Conservation (phyloP, 2,329 filamentous ascomycete genomes). For the Sordariomycetes sp. region DNA sequence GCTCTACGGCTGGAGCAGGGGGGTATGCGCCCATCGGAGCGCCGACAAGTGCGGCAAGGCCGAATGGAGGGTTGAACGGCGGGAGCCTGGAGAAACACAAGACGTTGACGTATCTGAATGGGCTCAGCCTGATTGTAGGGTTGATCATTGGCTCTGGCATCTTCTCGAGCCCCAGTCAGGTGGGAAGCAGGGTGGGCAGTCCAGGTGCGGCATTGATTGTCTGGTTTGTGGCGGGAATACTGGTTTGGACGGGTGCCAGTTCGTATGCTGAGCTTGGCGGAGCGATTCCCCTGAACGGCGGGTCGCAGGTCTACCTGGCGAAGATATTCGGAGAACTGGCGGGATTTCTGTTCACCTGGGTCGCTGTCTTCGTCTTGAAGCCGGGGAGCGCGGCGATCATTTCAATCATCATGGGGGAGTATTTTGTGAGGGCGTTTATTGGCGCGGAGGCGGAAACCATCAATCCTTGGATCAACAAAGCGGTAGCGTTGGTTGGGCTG, state of each 20-base stretch:
- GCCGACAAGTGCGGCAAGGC: slow-evolving; percentile 46
- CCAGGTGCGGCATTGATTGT: slow-evolving; percentile 85
- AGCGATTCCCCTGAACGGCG: slow-evolving; percentile 91
- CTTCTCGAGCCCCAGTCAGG: slow-evolving; percentile 88
- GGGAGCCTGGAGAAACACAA: slow-evolving; percentile 91
- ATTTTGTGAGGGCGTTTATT: slow-evolving; percentile 79
- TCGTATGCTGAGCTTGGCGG: slow-evolving; percentile 95
- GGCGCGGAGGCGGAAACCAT: slow-evolving; percentile 77
- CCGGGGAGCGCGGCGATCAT: slow-evolving; percentile 91
- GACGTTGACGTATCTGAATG: slow-evolving; percentile 89
- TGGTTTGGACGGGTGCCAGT: slow-evolving; percentile 92
- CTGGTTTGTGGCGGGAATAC: slow-evolving; percentile 81
- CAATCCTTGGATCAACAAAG: slow-evolving; percentile 85
- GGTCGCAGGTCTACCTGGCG: slow-evolving; percentile 84
- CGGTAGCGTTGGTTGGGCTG: slow-evolving; percentile 70
- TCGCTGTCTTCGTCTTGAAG: slow-evolving; percentile 86
- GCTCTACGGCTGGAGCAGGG: slow-evolving; percentile 61
- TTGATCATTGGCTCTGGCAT: slow-evolving; percentile 95
- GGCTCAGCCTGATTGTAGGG: slow-evolving; percentile 81
- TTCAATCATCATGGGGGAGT: slow-evolving; percentile 96
- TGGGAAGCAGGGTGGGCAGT: slow-evolving; percentile 85
- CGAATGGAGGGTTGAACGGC: slow-evolving; percentile 49
- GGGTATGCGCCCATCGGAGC: slow-evolving; percentile 83
- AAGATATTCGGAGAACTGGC: slow-evolving; percentile 94
- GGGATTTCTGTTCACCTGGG: slow-evolving; percentile 95